A percentile compares a stretch with the other conserved stretches of the same genome.
Evolutionary conservation across 768 basidiomycete genomes (phyloP).

Genomic region (Ramaria sp.): DNA sequence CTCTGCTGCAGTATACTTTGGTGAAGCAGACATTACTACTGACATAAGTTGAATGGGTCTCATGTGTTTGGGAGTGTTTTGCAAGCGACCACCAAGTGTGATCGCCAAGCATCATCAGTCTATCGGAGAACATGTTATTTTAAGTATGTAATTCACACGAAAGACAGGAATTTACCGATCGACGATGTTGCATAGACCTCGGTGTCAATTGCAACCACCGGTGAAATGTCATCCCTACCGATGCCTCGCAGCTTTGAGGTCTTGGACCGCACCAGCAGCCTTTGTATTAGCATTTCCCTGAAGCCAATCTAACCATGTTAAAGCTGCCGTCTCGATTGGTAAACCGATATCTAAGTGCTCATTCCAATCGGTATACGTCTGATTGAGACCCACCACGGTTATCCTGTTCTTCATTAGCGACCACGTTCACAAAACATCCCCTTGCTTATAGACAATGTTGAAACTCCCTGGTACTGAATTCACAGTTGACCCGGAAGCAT

Average conservation of each 20-base stretch:
- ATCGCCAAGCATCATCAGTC: background rate
- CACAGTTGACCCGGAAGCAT: too few relatives aligned
- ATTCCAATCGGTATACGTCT: background rate
- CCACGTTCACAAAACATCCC: background rate
- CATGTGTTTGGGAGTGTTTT: background rate
- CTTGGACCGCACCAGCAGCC: too few relatives aligned
- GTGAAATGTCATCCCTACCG: background rate
- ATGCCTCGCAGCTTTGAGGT: background rate
- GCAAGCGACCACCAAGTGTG: background rate
- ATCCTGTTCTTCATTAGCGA: background rate
- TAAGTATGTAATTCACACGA: background rate
- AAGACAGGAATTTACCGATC: background rate
- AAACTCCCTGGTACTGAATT: too few relatives aligned
- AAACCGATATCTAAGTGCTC: background rate
- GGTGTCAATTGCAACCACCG: background rate
- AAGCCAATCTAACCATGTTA: too few relatives aligned
- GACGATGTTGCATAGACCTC: background rate
- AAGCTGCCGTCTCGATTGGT: background rate
- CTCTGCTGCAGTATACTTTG: background rate
- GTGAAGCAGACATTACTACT: background rate
- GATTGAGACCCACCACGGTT: background rate
- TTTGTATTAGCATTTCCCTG: too few relatives aligned
- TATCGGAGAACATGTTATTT: background rate
- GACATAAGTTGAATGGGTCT: background rate
- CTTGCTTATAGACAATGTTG: background rate